These are phyloP conservation scores for Canna indica DNA, from an alignment of 176 grass and related monocot species.

Conservation along the genomic window DNA sequence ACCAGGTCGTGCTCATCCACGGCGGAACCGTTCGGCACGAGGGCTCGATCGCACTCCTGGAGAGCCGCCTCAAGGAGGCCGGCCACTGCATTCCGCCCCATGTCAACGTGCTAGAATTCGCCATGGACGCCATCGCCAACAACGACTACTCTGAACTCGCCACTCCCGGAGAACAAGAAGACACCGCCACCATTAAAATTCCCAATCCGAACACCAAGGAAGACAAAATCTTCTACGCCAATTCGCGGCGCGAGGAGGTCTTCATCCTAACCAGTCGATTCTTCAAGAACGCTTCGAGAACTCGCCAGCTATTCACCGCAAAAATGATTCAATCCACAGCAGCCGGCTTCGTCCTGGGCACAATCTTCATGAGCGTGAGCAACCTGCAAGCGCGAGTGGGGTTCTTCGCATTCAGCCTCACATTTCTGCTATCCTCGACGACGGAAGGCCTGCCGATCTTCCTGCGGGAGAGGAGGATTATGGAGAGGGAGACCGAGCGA, in stretches of 20 bases:
- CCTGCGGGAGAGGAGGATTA: constrained; percentile 68
- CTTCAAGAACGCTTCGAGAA: constrained; percentile 50
- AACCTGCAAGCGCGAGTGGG: constrained; percentile 74
- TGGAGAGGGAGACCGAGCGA: constrained; percentile 66
- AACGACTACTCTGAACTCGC: background rate
- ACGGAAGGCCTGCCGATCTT: constrained; percentile 78
- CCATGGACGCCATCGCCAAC: constrained; percentile 52
- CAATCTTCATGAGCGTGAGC: constrained; percentile 52
- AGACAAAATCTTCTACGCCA: constrained; percentile 43
- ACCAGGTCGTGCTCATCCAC: constrained; percentile 58
- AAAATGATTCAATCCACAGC: constrained; percentile 68
- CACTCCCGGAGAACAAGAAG: background rate
- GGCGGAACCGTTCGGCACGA: constrained; percentile 59
- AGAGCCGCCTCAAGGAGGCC: constrained; percentile 39
- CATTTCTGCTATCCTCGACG: constrained; percentile 78
- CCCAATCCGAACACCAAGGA: constrained; percentile 4
- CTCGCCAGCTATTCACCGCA: constrained; percentile 52
- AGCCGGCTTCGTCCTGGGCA: constrained; percentile 54
- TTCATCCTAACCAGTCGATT: constrained; percentile 44
- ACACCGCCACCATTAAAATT: background rate
- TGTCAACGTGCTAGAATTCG: constrained; percentile 84
- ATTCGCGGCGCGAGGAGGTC: constrained; percentile 38
- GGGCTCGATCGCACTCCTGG: constrained; percentile 45
- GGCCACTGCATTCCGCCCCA: constrained; percentile 60
- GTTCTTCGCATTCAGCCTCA: constrained; percentile 92